phyloP scores from a whole-genome alignment of 2,329 filamentous ascomycete genomes.

The Ophiocordyceps robertsii region DNA sequence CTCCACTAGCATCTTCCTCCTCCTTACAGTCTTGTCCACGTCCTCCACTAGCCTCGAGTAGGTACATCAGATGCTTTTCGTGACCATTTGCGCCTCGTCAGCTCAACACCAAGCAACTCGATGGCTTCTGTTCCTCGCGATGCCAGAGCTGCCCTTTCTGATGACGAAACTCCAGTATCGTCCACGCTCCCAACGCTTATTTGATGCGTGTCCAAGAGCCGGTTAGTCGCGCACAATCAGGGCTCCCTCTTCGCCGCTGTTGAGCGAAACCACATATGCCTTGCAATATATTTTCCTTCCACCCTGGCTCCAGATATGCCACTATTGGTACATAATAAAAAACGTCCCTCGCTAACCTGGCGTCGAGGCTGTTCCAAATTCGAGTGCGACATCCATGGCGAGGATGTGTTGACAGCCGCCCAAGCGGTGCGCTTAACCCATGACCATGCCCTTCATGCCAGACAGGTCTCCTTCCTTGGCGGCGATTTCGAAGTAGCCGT shows the following conservation, averaged over 20 bases:
- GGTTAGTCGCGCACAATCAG: neutral
- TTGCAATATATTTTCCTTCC: neutral
- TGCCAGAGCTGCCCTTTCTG: too few species aligned
- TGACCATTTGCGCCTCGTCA: too few species aligned
- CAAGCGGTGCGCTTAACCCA: slow-evolving; percentile 37
- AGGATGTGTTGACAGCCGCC: neutral
- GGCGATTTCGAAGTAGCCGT: slow-evolving; percentile 98
- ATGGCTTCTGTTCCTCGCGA: too few species aligned
- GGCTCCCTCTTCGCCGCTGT: neutral
- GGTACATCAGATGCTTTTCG: too few species aligned
- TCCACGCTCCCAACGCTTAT: neutral
- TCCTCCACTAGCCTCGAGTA: too few species aligned
- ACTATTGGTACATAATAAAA: slow-evolving; percentile 2
- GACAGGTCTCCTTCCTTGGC: slow-evolving; percentile 95
- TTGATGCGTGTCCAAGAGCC: neutral
- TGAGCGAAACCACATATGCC: slow-evolving; percentile 1
- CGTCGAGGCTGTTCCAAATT: neutral
- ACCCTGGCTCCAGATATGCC: neutral
- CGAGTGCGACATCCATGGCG: neutral
- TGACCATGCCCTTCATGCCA: slow-evolving; percentile 63
- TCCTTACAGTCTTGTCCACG: too few species aligned
- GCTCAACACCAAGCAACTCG: too few species aligned
- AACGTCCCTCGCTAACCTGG: neutral
- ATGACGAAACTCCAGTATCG: too few species aligned
- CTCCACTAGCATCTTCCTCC: too few species aligned